Conservation (phyloP, 1,284 basidiomycete genomes). For the Ustilago vetiveriae region DNA sequence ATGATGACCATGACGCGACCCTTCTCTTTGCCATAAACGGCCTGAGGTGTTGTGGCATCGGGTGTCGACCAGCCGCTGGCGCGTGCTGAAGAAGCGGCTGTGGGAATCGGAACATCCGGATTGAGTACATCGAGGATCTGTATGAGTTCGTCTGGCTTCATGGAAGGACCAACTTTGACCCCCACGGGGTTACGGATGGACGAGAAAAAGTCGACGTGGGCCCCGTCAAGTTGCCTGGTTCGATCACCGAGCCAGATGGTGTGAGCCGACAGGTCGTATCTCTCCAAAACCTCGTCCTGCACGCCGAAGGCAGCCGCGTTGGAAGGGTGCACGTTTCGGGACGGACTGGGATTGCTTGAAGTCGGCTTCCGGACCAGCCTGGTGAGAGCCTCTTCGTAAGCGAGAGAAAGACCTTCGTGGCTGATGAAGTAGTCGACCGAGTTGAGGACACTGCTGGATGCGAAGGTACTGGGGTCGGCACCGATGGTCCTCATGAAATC, state of each 20-base stretch:
- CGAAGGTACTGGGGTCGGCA: slow-evolving; percentile 69
- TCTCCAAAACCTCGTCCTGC: slow-evolving; percentile 26
- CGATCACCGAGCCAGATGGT: slow-evolving; percentile 98
- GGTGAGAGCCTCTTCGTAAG: slow-evolving; percentile 92
- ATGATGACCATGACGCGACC: slow-evolving; percentile 91
- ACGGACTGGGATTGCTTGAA: slow-evolving; percentile 16
- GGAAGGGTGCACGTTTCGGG: slow-evolving; percentile 31
- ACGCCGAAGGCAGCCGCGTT: slow-evolving; percentile 26
- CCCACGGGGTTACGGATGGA: slow-evolving; percentile 96
- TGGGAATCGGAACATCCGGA: slow-evolving; percentile 71
- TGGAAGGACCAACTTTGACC: slow-evolving; percentile 91
- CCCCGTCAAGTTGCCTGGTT: slow-evolving; percentile 89
- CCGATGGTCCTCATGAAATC: slow-evolving; percentile 93
- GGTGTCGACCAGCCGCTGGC: slow-evolving; percentile 28
- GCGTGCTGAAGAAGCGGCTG: slow-evolving; percentile 7
- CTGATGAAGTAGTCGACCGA: slow-evolving; percentile 96
- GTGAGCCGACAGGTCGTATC: slow-evolving; percentile 88
- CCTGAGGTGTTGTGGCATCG: slow-evolving; percentile 7
- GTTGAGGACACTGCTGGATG: slow-evolving; percentile 77
- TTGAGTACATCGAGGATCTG: slow-evolving; percentile 80
- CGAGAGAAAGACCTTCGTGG: slow-evolving; percentile 91
- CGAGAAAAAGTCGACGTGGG: slow-evolving; percentile 82
- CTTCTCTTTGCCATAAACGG: slow-evolving; percentile 70
- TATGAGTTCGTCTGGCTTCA: slow-evolving; percentile 83
- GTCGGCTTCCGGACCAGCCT: slow-evolving; percentile 68